Evolutionary conservation across 2,329 filamentous ascomycete genomes (phyloP).

Genomic region (Aspergillus thermomutatus): DNA sequence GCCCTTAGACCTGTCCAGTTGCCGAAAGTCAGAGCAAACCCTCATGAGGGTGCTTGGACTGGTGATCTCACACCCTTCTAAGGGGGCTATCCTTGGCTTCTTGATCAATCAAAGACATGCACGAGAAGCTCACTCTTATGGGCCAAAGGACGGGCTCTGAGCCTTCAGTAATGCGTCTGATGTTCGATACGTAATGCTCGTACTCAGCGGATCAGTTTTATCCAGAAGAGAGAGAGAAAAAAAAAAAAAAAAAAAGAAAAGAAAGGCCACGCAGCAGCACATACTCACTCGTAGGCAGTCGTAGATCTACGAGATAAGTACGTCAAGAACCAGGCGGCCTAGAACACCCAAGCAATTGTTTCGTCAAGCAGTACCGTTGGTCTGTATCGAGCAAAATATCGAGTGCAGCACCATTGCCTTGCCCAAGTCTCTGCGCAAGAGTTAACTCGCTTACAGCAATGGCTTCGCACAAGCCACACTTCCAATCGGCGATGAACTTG

Average conservation of each 20-base stretch:
- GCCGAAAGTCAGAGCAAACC: background rate
- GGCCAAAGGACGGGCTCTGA: too few species aligned
- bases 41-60: too few species aligned
- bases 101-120: background rate
- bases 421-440: too few species aligned
- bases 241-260: too few species aligned
- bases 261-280: background rate
- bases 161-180: background rate
- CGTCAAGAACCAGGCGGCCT: background rate
- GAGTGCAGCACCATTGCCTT: background rate
- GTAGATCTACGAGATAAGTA: background rate
- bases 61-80: too few species aligned
- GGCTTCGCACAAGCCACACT: background rate
- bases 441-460: background rate
- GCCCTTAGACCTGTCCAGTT: background rate
- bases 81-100: too few species aligned
- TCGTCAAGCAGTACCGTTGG: background rate
- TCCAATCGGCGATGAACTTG: background rate
- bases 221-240: too few species aligned
- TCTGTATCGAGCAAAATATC: background rate
- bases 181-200: background rate
- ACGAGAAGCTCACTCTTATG: too few species aligned
- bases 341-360: background rate
- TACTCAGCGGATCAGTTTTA: background rate
- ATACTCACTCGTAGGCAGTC: background rate